Percentiles rank a stretch among this genome's conserved stretches.
Conservation (phyloP, 176 grass and related monocot species). For the Oryza rufipogon region DNA sequence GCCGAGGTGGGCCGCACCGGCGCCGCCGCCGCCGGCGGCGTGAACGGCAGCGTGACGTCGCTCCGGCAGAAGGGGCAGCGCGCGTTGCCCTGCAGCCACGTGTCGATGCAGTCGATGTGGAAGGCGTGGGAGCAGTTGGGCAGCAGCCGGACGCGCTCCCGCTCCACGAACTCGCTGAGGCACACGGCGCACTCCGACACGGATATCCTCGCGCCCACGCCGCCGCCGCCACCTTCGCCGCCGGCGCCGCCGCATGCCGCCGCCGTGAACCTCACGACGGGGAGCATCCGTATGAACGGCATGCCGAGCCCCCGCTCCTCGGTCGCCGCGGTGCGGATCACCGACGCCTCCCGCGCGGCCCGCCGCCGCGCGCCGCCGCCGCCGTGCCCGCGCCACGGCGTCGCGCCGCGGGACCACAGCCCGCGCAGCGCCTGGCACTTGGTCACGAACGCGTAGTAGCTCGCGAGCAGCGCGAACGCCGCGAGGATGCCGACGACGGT, state of each 20-base stretch:
- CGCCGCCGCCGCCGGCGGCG: too few relatives aligned
- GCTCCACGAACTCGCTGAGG: constrained; percentile 77
- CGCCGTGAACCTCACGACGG: constrained; percentile 59
- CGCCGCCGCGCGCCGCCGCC: neutral
- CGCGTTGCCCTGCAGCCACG: constrained; percentile 84
- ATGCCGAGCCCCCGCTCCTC: constrained; percentile 49
- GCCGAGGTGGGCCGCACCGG: neutral
- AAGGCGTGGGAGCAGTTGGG: constrained; percentile 87
- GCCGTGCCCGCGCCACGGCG: constrained; percentile 31
- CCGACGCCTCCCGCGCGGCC: neutral
- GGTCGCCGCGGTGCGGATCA: constrained; percentile 7
- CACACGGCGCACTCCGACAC: constrained; percentile 87
- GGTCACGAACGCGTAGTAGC: constrained; percentile 91
- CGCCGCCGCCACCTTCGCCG: neutral
- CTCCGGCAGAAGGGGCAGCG: constrained; percentile 86
- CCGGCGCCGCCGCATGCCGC: neutral
- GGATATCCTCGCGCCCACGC: constrained; percentile 13
- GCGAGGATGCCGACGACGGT: constrained; percentile 75
- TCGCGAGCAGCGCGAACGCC: constrained; percentile 70
- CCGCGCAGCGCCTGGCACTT: constrained; percentile 60
- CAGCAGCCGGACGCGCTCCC: constrained; percentile 76
- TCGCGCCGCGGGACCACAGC: constrained; percentile 19
- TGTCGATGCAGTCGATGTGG: constrained; percentile 96
- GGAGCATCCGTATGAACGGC: constrained; percentile 72
- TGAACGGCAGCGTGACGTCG: constrained; percentile 44